phyloP scores from a whole-genome alignment of 306 rosid species.

The Inga oerstediana region DNA sequence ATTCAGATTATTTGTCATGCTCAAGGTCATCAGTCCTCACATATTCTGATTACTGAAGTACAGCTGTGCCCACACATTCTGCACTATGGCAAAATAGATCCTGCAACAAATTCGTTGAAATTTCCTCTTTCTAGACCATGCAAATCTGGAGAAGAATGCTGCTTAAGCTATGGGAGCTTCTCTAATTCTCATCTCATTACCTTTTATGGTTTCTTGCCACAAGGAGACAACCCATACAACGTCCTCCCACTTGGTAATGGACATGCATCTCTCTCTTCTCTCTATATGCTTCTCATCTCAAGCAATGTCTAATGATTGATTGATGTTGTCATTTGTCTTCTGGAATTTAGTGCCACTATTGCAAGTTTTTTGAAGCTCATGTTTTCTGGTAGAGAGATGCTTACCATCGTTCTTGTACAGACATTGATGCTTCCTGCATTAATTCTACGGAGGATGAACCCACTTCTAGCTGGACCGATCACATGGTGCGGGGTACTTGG shows the following conservation, averaged over 20 bases:
- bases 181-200: slow-evolving; percentile 76
- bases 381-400: slow-evolving; percentile 23
- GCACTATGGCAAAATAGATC: slow-evolving; percentile 77
- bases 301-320: neutral
- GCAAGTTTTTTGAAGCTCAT: slow-evolving; percentile 11
- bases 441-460: slow-evolving; percentile 43
- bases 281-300: slow-evolving; percentile 1
- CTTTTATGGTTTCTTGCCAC: slow-evolving; percentile 83
- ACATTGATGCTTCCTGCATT: slow-evolving; percentile 44
- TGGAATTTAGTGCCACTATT: slow-evolving; percentile 29
- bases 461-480: slow-evolving; percentile 44
- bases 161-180: slow-evolving; percentile 77
- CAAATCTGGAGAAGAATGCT: slow-evolving; percentile 77
- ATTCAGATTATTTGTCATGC: slow-evolving; percentile 20
- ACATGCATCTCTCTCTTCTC: slow-evolving; percentile 25
- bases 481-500: slow-evolving; percentile 93
- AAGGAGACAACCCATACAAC: slow-evolving; percentile 81
- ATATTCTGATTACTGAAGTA: slow-evolving; percentile 38
- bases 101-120: slow-evolving; percentile 71
- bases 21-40: slow-evolving; percentile 16
- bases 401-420: slow-evolving; percentile 44
- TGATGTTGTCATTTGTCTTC: slow-evolving; percentile 12
- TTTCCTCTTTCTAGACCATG: slow-evolving; percentile 87
- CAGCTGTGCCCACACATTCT: slow-evolving; percentile 79
- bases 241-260: slow-evolving; percentile 73